Base-by-base conservation (phyloP, 2,329 filamentous ascomycete genomes). In the Dothideomycetidae sp. region DNA sequence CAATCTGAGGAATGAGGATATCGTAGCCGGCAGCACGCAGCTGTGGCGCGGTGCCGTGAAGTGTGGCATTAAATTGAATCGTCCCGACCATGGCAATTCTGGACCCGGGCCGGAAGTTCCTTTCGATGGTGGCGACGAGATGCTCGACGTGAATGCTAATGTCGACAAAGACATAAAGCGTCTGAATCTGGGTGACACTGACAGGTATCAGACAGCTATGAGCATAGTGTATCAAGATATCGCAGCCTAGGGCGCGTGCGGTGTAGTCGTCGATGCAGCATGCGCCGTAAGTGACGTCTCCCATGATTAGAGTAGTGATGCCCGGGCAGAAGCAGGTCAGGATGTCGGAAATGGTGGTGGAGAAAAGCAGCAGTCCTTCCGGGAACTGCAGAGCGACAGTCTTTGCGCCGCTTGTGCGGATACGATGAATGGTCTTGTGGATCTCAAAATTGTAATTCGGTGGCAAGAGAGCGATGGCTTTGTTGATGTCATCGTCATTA, bases 261-360 rank as follows among this genome's bases (percentile, higher is more conserved):
- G 90, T 98, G 61, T 92, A 98, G 61, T 98, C 90, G 56, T 98
- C 90, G 50, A 98, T 94, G 55, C 90, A 98, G 65, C 90, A 98
- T 14, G 90, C 90, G 45, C 90, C 90, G 57, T 98, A 98, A 1
- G 90, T 98, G 30, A 98, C 90, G 56, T 98, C 90, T 43, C 90
- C 90, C 90, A 98, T 98, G 57, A 98, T 98, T 37, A 96, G 68
- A 2, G 88, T 96, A 56, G 92, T 83, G 29, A 81, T 79, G 1
- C 81, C 85, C 0, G 84, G 80, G 53, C 90, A 98, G 63, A 98
- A 98, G 54, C 86, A 81, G 1, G 81, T 83, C 33, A 98, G 67
- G 50, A 98, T 96, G 55, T 98, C 90, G 3, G 90, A 93, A 48
- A 98, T 88, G 23, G 90, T 98, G 16, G 90, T 96, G 14, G 90